phyloP scores from a whole-genome alignment of 2,329 filamentous ascomycete genomes.

The Ascochyta pisi region DNA sequence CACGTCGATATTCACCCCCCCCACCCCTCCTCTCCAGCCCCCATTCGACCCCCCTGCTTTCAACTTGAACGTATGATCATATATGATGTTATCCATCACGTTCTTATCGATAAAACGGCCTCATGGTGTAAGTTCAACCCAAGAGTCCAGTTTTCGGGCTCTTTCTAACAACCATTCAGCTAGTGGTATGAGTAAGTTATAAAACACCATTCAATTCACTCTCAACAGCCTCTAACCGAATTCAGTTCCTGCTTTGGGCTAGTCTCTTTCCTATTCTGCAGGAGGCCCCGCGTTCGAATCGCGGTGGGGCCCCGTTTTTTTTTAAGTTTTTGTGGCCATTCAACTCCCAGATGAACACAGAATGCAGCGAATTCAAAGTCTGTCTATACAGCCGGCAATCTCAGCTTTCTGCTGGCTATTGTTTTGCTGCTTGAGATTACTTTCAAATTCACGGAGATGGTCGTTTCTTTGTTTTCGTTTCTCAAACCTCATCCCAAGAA shows the following conservation, averaged over 20 bases:
- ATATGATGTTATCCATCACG: neutral
- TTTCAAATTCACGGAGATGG: too few species aligned
- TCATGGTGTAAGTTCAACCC: conserved; percentile 13
- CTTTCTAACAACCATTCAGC: conserved; percentile 1
- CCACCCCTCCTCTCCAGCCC: too few species aligned
- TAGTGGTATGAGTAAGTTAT: conserved; percentile 16
- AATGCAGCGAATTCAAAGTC: neutral
- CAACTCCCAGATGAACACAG: neutral
- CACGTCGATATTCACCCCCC: too few species aligned
- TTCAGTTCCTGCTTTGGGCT: conserved; percentile 12
- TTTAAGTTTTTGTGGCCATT: neutral
- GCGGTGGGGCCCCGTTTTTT: conserved; percentile 12
- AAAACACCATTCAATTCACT: neutral
- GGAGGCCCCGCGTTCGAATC: conserved; percentile 21
- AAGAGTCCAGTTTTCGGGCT: neutral
- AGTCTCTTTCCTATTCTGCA: conserved; percentile 1
- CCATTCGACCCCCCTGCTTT: too few species aligned
- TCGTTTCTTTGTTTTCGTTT: too few species aligned
- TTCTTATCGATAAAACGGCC: conserved; percentile 21
- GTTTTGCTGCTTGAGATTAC: too few species aligned
- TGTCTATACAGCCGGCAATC: neutral
- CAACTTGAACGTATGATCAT: neutral
- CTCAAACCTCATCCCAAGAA: too few species aligned
- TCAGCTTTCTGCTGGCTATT: too few species aligned
- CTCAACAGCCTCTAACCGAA: too few species aligned